phyloP scores from a whole-genome alignment of 257 asterid genomes.

The Solanum sejunctum region DNA sequence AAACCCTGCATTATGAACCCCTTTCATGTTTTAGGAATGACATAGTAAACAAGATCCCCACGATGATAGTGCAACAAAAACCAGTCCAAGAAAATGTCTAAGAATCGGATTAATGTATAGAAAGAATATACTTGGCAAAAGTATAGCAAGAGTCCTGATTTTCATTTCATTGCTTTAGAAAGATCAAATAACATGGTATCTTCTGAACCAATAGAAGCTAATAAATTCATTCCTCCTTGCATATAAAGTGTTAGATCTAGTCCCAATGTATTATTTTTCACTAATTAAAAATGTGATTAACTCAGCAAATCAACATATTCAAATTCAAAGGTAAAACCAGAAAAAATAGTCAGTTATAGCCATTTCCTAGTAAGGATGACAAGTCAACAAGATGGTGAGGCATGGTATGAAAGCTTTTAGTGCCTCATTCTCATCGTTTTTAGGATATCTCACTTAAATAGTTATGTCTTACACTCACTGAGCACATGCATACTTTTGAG shows the following conservation, averaged over 20 bases:
- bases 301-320: not conserved
- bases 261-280: not conserved
- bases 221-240: not conserved
- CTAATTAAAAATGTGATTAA: not conserved
- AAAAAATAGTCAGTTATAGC: not conserved
- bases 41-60: not conserved
- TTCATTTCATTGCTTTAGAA: not conserved
- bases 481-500: not conserved
- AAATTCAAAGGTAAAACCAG: not conserved
- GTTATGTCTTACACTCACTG: not conserved
- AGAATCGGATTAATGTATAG: not conserved
- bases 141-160: not conserved
- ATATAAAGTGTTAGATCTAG: not conserved
- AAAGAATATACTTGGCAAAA: not conserved
- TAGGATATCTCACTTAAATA: not conserved
- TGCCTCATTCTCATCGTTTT: not conserved
- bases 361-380: not conserved
- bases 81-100: not conserved
- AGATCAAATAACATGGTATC: not conserved
- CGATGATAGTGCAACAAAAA: not conserved
- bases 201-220: not conserved
- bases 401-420: not conserved
- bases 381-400: not conserved
- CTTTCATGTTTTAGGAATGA: not conserved
- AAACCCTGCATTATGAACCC: not conserved